Base-by-base conservation (phyloP, 2,329 filamentous ascomycete species). In the Cladophialophora bantiana region DNA sequence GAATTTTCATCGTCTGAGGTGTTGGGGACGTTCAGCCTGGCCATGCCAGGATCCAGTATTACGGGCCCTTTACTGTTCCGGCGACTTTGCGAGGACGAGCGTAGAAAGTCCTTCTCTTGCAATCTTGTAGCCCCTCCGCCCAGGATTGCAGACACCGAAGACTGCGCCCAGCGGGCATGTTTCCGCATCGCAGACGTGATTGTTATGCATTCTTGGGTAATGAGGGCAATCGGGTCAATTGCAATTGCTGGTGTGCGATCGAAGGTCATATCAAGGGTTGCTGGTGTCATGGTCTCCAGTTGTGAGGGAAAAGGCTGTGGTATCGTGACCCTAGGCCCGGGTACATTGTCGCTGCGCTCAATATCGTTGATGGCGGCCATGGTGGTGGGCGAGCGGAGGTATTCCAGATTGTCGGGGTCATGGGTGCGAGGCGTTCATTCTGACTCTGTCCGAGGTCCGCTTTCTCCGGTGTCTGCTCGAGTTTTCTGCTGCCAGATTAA, bases 171-270 rank as follows among this genome's bases (percentile, higher is more conserved):
- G 71, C 95, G 91, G 71, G 93, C 91, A 86, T 97, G 90, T 82
- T 99, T 99, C 76, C 96, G 94, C 86, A 99, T 97, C 68, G 94
- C 93, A 69, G 94, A 97, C 13, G 95, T 98, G 81, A 99, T 94
- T 54, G 94, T 94, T 77, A 98, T 98, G 80, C 95, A 99, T 89
- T 99, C 95, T 80, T 94, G 97, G 70, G 96, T 97, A 71, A 99
- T 93, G 74, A 99, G 84, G 57, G 93, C 94, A 65, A 97, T 90
- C 1, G 94, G 93, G 75, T 97, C 92, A 72, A 97, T 90, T 52
- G 94, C 92, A 69, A 97, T 92, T 12, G 62, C 63, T 31, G 63
- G 62, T 1, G 45, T 59, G 12, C 45, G 31, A 38, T 67, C 66
- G n/a, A 45, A 59, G 10, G 66, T 18, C 55, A 65, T 56, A 18